Evolutionary conservation across 1,139 yeast species (phyloP).

Genomic region (Pichia sp.): DNA sequence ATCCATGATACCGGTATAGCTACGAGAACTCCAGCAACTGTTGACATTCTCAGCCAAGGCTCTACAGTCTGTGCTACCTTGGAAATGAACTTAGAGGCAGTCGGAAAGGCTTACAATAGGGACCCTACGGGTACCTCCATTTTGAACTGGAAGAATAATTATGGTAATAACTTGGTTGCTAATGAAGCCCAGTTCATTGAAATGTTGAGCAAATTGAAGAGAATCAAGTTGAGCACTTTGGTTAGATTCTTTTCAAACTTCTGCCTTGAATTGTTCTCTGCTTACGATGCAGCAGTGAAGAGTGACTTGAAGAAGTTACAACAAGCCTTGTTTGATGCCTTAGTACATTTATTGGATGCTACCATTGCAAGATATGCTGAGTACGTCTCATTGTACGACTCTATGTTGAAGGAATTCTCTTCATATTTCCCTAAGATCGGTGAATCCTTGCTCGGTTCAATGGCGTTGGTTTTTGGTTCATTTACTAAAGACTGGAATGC

Average conservation of each 20-base stretch:
- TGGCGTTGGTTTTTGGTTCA: constrained; percentile 40
- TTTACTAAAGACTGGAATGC: constrained; percentile 55
- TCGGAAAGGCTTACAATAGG: constrained; percentile 62
- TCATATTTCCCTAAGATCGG: constrained; percentile 42
- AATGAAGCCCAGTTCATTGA: constrained; percentile 23
- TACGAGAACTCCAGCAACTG: constrained; percentile 22
- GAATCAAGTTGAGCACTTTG: constrained; percentile 34
- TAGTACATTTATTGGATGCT: constrained; percentile 54
- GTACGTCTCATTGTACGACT: constrained; percentile 48
- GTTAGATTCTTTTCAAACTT: constrained; percentile 52
- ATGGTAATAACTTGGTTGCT: constrained; percentile 25
- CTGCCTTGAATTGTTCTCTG: constrained; percentile 34
- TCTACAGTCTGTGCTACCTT: constrained; percentile 39
- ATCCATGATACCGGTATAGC: constrained; percentile 20
- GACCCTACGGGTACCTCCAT: constrained; percentile 53
- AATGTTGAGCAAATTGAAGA: constrained; percentile 40
- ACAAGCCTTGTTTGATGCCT: constrained; percentile 41
- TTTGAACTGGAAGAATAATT: constrained; percentile 46
- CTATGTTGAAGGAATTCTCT: constrained; percentile 29
- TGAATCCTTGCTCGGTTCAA: constrained; percentile 38
- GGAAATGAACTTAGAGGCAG: constrained; percentile 57
- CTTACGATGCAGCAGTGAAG: constrained; percentile 19
- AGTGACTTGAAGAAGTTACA: constrained; percentile 21
- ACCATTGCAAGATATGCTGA: constrained; percentile 64
- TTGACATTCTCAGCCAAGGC: constrained; percentile 20